Evolutionary conservation across 441 rosid species (phyloP).

Genomic region (Arabidopsis hybrid): DNA sequence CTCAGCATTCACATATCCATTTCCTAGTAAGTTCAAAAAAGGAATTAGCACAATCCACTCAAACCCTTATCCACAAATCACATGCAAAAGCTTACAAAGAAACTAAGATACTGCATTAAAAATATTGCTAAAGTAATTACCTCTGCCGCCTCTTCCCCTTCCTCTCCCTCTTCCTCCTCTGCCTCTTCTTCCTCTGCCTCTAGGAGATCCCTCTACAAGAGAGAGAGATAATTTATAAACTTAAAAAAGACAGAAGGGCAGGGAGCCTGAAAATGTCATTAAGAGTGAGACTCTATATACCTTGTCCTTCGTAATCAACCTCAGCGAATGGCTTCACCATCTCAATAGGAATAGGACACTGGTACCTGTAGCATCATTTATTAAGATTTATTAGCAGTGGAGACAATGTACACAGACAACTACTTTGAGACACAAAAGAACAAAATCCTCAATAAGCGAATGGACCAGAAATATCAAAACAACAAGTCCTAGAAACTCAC

Average conservation of each 20-base stretch:
- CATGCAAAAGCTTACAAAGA: neutral
- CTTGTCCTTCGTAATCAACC: slow-evolving; percentile 73
- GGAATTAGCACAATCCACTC: neutral
- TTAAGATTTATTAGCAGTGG: neutral
- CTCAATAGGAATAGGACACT: slow-evolving; percentile 82
- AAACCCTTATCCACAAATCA: neutral
- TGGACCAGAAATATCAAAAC: neutral
- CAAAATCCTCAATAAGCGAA: neutral
- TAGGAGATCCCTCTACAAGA: slow-evolving; percentile 80
- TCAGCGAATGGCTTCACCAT: slow-evolving; percentile 73
- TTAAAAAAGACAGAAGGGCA: neutral
- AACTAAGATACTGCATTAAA: neutral
- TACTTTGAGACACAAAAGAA: slow-evolving; percentile 2
- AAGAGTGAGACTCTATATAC: slow-evolving; percentile 45
- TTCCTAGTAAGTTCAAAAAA: slow-evolving; percentile 48
- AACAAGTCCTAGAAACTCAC: slow-evolving; percentile 52
- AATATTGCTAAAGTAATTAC: slow-evolving; percentile 44
- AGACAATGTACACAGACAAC: neutral
- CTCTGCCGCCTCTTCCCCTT: slow-evolving; percentile 70
- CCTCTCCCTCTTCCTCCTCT: slow-evolving; percentile 52
- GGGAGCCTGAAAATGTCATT: slow-evolving; percentile 1
- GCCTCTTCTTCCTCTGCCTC: slow-evolving; percentile 75
- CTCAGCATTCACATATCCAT: slow-evolving; percentile 62
- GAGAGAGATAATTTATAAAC: slow-evolving; percentile 13
- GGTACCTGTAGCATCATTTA: slow-evolving; percentile 61